A percentile compares a stretch with the other conserved stretches of the same genome.
These are phyloP conservation scores for Fraxinus americana DNA, from an alignment of 257 asterid genomes.

Conservation along the genomic window DNA sequence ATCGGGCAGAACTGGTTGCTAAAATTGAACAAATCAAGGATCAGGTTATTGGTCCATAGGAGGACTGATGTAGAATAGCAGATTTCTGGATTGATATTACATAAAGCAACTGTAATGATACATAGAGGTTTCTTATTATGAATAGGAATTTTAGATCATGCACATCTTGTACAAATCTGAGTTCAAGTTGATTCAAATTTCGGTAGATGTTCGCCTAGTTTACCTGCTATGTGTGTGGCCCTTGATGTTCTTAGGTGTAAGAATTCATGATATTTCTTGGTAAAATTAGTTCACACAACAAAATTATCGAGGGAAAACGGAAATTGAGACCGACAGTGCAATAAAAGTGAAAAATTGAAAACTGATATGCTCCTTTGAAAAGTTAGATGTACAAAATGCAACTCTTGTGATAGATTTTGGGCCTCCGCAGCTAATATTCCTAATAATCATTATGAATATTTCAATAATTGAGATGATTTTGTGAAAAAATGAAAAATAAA, in stretches of 20 bases:
- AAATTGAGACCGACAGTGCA: not conserved
- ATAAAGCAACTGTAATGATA: conserved; percentile 16
- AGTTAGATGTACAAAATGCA: not conserved
- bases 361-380: too few relatives aligned
- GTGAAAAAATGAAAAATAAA: too few relatives aligned
- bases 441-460: too few relatives aligned
- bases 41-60: conserved; percentile 56
- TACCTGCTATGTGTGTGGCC: not conserved
- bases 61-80: conserved; percentile 26
- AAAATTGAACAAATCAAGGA: conserved; percentile 66
- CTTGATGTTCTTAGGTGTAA: not conserved
- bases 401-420: not conserved
- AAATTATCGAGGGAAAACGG: not conserved
- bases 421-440: not conserved
- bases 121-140: conserved; percentile 16
- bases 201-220: not conserved
- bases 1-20: conserved; percentile 61
- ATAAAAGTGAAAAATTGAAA: too few relatives aligned
- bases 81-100: not conserved
- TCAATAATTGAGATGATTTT: too few relatives aligned
- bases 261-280: not conserved
- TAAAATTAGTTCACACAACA: not conserved
- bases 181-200: not conserved
- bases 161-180: conserved; percentile 14
- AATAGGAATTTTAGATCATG: not conserved